Base-by-base conservation (phyloP, 108 stramenopile species). In the Fistulifera solaris region DNA sequence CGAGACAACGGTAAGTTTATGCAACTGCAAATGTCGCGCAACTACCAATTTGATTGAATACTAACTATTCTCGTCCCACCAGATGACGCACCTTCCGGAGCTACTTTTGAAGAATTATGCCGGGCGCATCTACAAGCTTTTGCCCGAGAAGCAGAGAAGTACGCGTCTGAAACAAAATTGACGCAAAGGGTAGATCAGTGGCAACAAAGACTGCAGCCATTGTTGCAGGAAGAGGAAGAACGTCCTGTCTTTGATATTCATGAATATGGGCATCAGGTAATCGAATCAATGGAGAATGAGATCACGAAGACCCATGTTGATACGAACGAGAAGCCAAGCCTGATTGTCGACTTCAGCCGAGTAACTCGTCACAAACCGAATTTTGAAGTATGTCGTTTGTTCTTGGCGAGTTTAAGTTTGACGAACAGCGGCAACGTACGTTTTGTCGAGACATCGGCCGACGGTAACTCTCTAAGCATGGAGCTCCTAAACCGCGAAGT, bases 341-440 rank as follows among this genome's bases (percentile, higher is more conserved):
- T 23, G 73, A 59, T 51, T 48, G 66, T 75, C 21, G 65, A 68
- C 10, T 85, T 85, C 55, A 25, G 26, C 31, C 40, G 40, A 12
- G 66, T 80, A 16, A 67, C 77, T 7, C 25, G 56, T 28, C 45
- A 53, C 51, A 56, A 63, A 17, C 71, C 85, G 19, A 80, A 67
- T 15, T 89, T 81, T 60, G 96, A 99, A 62, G 94, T 99, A 0
- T 96, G 94, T 52, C 91, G 98, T 14, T 44, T 90, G 24, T 99
- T 99, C 74, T 67, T 99, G 25, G 89, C 96, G 5, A 88, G 89
- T 15, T 73, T 99, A 15, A 94, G 87, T 78, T 89, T 99, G 27
- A 87, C 87, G 13, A 96, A 97, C 61, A 59, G 73, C 44, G 96
- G 95, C 8, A 96, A 96, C 66, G 40, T 99, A 0, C 47, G 54